Base-by-base conservation (phyloP, 257 asterid genomes). In the Jasminum sambac region DNA sequence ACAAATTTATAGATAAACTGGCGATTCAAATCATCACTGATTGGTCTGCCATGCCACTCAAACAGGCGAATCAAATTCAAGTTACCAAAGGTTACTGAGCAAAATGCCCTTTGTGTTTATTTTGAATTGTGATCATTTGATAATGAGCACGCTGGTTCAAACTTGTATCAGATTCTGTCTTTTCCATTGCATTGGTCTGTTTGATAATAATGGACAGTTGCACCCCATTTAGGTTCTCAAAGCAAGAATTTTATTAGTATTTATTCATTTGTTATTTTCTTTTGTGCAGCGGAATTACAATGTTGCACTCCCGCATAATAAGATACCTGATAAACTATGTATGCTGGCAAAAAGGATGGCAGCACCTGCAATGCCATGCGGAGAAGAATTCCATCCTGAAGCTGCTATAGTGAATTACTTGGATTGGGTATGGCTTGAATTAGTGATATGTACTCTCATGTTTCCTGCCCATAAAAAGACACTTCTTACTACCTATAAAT, bases 331-430 rank as follows among this genome's bases (percentile, higher is more conserved):
- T 76, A 88, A 83, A 76, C 84, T 94, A 44, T 83, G 89, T 77
- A 80, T 69, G 78, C 73, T 91, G 78, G 90, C 99, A 16, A 85
- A 72, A 81, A 84, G 73, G 77, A 73, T 89, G 88, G 96, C 99
- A 58, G 84, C 82, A 39, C 96, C 96, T 64, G 92, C 95, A 55
- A 87, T 94, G 95, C 89, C 86, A 16, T 55, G 68, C 63, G 89
- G 85, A 16, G 91, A 87, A 79, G 95, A 85, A 46, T 94, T 91
- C 71, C 87, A 70, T 59, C 89, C 99, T 17, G 99, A 94, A 86
- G 99, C 97, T 76, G 99, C 97, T 70, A 89, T 94, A 55, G 96
- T 94, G 72, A 94, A 94, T 80, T 94, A 91, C 84, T 94, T 94
- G 90, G 96, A 57, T 64, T 42, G 78, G 99, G 98, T 89, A 69